Base-by-base conservation (phyloP, 352 stramenopile species). In the Phytophthora macrochlamydospora region DNA sequence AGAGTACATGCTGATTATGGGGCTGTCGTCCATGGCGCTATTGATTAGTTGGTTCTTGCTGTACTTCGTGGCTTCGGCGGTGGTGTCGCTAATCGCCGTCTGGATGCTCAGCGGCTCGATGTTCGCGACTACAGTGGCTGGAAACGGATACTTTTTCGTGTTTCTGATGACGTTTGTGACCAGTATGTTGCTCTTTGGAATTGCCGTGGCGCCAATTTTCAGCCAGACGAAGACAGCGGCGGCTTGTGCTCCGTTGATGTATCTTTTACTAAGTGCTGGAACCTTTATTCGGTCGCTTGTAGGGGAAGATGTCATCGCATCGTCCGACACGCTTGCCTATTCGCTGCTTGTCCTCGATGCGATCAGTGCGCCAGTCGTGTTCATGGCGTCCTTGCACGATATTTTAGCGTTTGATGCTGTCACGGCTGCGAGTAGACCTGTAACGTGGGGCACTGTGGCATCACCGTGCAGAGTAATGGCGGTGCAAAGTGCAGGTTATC, bases 1-100 rank as follows among this genome's bases (percentile, higher is more conserved):
- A 61, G 89, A 97, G 51, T 95, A 94, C 58, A 49, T 97, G 71
- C 75, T 96, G 51, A 97, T 97, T 45, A 92, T 97, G 83, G 91
- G 91, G 1, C 42, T 97, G 0, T 66, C 67, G n/a, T 75, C 87
- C 0, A 92, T 90, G 78, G 71, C 83, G 30, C 69, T 94, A 35
- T 55, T 94, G 28, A 50, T 91, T 24, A 92, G 83, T 49, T 95
- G 88, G 88, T 89, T 94, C 53, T 40, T 90, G 43, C 62, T 95
- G 6, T 95, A 96, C 58, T 83, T 92, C 45, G n/a, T 90, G 9
- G 85, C 83, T 4, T 89, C 80, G 6, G 56, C 77, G 9, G 64
- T 78, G 0, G 75, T 91, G 3, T 73, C 75, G 2, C 51, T 82
- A 1, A 58, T 94, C n/a, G 85, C 79, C 1, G 75, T 85, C 11